Percentiles rank a stretch among this genome's conserved stretches.
Evolutionary conservation across 371 early-diverging fungal species (phyloP).

Genomic region (Zychaea mexicana): DNA sequence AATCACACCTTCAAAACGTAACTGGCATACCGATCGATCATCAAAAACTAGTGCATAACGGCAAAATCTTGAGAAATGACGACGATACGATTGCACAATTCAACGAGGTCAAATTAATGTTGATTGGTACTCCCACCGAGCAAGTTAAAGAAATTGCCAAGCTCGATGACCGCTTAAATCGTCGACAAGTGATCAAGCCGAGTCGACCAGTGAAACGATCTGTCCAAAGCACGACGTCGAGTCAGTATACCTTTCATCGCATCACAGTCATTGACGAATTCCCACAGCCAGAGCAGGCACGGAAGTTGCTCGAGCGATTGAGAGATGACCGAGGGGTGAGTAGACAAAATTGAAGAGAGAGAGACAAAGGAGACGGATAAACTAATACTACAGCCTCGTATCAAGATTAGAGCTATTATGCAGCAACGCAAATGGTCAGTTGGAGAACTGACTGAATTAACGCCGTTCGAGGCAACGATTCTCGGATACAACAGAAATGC

Average conservation of each 20-base stretch:
- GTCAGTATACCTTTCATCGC: constrained; percentile 68
- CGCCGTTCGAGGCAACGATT: constrained; percentile 77
- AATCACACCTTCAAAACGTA: constrained; percentile 34
- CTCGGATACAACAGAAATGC: constrained; percentile 88
- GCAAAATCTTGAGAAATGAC: constrained; percentile 41
- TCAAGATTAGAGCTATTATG: constrained; percentile 75
- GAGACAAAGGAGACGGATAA: background rate
- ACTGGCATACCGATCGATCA: constrained; percentile 37
- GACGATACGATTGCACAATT: constrained; percentile 17
- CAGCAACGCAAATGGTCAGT: constrained; percentile 75
- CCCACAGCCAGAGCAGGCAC: constrained; percentile 62
- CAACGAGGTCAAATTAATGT: constrained; percentile 43
- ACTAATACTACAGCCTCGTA: background rate
- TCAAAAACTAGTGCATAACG: constrained; percentile 59
- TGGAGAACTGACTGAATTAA: constrained; percentile 77
- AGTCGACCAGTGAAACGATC: background rate
- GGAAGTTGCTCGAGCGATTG: constrained; percentile 65
- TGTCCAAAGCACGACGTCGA: background rate
- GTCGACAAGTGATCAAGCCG: background rate
- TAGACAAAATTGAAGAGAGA: background rate
- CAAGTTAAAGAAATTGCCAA: constrained; percentile 46
- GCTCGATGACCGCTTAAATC: constrained; percentile 33
- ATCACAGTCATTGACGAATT: constrained; percentile 71
- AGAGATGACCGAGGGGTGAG: constrained; percentile 67
- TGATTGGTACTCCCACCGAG: constrained; percentile 56